Base-by-base conservation (phyloP, 768 basidiomycete genomes). In the Russula abietina region DNA sequence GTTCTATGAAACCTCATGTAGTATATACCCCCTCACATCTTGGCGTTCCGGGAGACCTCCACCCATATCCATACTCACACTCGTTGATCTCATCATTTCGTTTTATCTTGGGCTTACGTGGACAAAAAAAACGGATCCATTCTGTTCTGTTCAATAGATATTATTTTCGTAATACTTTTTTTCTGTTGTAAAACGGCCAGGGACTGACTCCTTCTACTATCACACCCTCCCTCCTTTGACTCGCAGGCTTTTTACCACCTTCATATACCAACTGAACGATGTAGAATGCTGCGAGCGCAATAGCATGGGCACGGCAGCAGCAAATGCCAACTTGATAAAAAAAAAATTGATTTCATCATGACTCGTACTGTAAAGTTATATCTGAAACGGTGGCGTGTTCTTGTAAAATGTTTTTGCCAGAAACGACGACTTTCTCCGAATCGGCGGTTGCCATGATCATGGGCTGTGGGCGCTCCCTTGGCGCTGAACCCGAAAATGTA, bases 41-140 rank as follows among this genome's bases (percentile, higher is more conserved):
- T 46, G 36, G 33, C 49, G 10, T 16, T n/a, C 22, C 46, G 26
- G 60, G 48, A 50, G 46, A 54, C 62, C 46, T 50, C 22, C 36
- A 36, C n/a, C n/a, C n/a, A n/a, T n/a, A n/a, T n/a, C n/a, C n/a
- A n/a, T n/a, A 59, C 16, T 59, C 45, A 57, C 36, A 36, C 32
- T 59, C 60, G 19, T 56, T 59, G 33, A 51, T n/a, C 24, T 43
- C 12, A n/a, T n/a, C 48, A 49, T 52, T 46, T 53, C 24, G 49
- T 63, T 30, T 62, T 26, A 4, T 46, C 41, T 52, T 46, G 12
- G 52, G 30, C 43, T 2, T 36, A 49, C 17, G 5, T 16, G 22
- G n/a, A n/a, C n/a, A 17, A 14, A 17, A 39, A 46, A 59, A 50
- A 19, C 4, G 28, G 28, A 52, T 43, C 26, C 30, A 39, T 39